Conservation (phyloP, 2,329 filamentous ascomycete genomes). For the Monilinia polystroma region DNA sequence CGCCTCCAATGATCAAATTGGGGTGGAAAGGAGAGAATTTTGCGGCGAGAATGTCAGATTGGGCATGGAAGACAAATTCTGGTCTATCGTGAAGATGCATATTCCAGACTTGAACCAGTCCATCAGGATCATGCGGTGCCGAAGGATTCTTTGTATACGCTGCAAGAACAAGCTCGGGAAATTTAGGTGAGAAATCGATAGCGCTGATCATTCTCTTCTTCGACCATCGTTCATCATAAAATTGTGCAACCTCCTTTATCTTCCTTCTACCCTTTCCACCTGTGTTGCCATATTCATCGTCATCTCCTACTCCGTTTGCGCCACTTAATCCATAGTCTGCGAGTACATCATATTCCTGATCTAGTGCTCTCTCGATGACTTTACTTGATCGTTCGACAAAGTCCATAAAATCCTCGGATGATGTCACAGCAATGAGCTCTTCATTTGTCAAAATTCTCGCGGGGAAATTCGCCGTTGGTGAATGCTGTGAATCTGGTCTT, state of each 20-base stretch:
- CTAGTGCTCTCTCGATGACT: slow-evolving; percentile 91
- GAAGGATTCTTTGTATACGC: slow-evolving; percentile 97
- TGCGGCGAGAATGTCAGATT: slow-evolving; percentile 90
- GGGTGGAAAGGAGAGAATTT: slow-evolving; percentile 99
- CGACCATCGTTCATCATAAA: slow-evolving; percentile 93
- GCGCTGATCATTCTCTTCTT: slow-evolving; percentile 97
- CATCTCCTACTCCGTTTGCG: slow-evolving; percentile 68
- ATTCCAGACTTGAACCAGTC: slow-evolving; percentile 96
- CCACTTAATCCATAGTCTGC: slow-evolving; percentile 89
- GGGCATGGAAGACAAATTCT: slow-evolving; percentile 95
- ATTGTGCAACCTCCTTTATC: slow-evolving; percentile 85
- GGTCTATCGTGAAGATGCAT: slow-evolving; percentile 89
- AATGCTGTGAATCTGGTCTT: slow-evolving; percentile 48
- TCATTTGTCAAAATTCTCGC: slow-evolving; percentile 77
- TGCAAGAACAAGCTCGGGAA: slow-evolving; percentile 86
- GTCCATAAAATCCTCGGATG: slow-evolving; percentile 88
- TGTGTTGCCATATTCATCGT: slow-evolving; percentile 70
- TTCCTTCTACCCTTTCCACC: slow-evolving; percentile 70
- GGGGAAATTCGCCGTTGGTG: slow-evolving; percentile 62
- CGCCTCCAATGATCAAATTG: slow-evolving; percentile 91
- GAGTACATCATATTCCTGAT: slow-evolving; percentile 94
- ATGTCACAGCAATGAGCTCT: slow-evolving; percentile 85
- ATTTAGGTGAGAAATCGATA: slow-evolving; percentile 93
- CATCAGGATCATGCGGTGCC: slow-evolving; percentile 89
- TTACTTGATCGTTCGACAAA: slow-evolving; percentile 96